Evolutionary conservation across 257 asterid species (phyloP).

Genomic region (Fraxinus excelsior): DNA sequence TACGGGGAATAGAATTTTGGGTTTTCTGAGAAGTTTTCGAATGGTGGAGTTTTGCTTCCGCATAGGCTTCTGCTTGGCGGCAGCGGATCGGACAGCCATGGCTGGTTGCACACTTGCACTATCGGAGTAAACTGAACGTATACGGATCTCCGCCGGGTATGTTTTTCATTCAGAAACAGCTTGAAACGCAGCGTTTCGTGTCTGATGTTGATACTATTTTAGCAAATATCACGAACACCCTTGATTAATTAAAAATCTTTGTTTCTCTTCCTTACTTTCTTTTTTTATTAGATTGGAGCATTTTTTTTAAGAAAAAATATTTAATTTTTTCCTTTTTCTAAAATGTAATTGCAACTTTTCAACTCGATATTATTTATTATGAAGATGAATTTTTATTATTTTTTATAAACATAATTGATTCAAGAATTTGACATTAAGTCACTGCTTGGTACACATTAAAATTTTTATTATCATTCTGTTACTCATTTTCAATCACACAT

Average conservation of each 20-base stretch:
- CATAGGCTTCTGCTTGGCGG: constrained; percentile 14
- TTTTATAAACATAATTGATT: not conserved
- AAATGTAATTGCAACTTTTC: no score
- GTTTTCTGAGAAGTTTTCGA: constrained; percentile 31
- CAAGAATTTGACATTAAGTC: not conserved
- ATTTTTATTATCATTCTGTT: no score
- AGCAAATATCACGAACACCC: not conserved
- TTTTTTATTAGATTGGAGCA: no score
- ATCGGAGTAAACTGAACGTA: constrained; percentile 26
- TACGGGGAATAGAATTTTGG: constrained; percentile 43
- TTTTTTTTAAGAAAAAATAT: no score
- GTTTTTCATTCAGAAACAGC: not conserved
- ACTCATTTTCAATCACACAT: no score
- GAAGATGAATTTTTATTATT: no score
- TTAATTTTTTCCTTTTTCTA: no score
- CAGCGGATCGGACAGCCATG: constrained; percentile 41
- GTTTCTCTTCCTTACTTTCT: not conserved
- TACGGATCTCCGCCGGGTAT: not conserved
- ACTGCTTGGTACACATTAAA: no score
- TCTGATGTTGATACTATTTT: not conserved
- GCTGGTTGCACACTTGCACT: constrained; percentile 44
- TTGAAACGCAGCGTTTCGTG: constrained; percentile 25
- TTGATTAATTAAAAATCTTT: not conserved
- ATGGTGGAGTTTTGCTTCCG: constrained; percentile 24
- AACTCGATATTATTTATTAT: no score